phyloP scores from a whole-genome alignment of 2,329 filamentous ascomycete genomes.

The Aspergillus sojae region DNA sequence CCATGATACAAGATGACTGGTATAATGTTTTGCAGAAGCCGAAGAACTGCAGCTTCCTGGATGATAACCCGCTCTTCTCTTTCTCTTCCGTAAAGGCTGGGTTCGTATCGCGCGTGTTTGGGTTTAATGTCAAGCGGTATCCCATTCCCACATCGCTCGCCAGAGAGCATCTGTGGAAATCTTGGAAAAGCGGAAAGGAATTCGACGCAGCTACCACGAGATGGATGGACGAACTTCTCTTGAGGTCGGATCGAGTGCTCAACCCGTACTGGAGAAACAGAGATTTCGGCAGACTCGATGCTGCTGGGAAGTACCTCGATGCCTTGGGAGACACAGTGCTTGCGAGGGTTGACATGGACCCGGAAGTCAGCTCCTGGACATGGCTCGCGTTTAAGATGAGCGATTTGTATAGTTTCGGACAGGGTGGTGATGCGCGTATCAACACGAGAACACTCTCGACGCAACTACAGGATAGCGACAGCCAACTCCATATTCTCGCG shows the following conservation, averaged over 20 bases:
- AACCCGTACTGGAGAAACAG: constrained; percentile 50
- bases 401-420: constrained; percentile 55
- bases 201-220: constrained; percentile 54
- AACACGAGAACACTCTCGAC: constrained; percentile 48
- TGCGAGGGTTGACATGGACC: constrained; percentile 55
- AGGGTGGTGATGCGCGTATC: constrained; percentile 55
- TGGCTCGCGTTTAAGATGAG: constrained; percentile 55
- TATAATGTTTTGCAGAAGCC: constrained; percentile 49
- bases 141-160: constrained; percentile 51
- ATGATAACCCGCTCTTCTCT: constrained; percentile 56
- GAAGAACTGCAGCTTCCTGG: constrained; percentile 45
- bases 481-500: constrained; percentile 55
- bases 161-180: constrained; percentile 54
- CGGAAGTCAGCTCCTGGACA: constrained; percentile 56
- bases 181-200: constrained; percentile 51
- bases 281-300: constrained; percentile 45
- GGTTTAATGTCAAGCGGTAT: constrained; percentile 38
- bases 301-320: constrained; percentile 49
- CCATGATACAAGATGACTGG: constrained; percentile 55
- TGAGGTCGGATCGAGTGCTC: constrained; percentile 51
- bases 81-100: constrained; percentile 45
- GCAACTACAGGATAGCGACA: constrained; percentile 50
- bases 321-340: constrained; percentile 53
- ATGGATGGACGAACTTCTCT: constrained; percentile 54
- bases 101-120: constrained; percentile 33